Conservation (phyloP, 305 asterid genomes). For the Fraxinus ornus region DNA sequence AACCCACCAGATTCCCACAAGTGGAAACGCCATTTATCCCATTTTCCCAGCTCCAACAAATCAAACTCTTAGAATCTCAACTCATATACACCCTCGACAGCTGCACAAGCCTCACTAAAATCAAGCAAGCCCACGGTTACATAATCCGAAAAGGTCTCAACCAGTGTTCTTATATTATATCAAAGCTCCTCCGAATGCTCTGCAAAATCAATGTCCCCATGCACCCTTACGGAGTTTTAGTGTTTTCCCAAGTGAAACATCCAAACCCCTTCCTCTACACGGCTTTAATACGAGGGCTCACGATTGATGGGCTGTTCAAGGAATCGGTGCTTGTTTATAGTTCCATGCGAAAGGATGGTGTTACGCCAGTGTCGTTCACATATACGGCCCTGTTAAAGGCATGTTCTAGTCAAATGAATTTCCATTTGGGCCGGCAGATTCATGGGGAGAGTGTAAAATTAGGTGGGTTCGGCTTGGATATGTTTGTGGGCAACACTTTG, state of each 20-base stretch:
- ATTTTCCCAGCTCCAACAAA: slow-evolving; percentile 53
- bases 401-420: slow-evolving; percentile 33
- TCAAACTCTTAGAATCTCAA: slow-evolving; percentile 52
- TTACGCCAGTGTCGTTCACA: slow-evolving; percentile 66
- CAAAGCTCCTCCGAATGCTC: slow-evolving; percentile 66
- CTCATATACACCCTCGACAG: slow-evolving; percentile 51
- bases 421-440: slow-evolving; percentile 54
- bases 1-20: slow-evolving; percentile 11
- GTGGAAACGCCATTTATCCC: slow-evolving; percentile 50
- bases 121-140: slow-evolving; percentile 73
- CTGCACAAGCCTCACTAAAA: slow-evolving; percentile 46
- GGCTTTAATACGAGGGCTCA: slow-evolving; percentile 62
- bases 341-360: slow-evolving; percentile 50
- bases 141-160: slow-evolving; percentile 58
- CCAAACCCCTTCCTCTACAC: slow-evolving; percentile 77
- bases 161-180: slow-evolving; percentile 60
- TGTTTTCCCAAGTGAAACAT: slow-evolving; percentile 50
- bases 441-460: slow-evolving; percentile 64
- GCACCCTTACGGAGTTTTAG: slow-evolving; percentile 45
- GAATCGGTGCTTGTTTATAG: slow-evolving; percentile 52
- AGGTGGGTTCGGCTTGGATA: slow-evolving; percentile 62
- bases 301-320: slow-evolving; percentile 38
- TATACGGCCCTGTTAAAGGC: slow-evolving; percentile 60
- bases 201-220: slow-evolving; percentile 46
- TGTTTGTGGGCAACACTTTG: slow-evolving; percentile 56